Evolutionary conservation across 495 filamentous ascomycete genomes (phyloP).

Genomic region (Xylaria scruposa): DNA sequence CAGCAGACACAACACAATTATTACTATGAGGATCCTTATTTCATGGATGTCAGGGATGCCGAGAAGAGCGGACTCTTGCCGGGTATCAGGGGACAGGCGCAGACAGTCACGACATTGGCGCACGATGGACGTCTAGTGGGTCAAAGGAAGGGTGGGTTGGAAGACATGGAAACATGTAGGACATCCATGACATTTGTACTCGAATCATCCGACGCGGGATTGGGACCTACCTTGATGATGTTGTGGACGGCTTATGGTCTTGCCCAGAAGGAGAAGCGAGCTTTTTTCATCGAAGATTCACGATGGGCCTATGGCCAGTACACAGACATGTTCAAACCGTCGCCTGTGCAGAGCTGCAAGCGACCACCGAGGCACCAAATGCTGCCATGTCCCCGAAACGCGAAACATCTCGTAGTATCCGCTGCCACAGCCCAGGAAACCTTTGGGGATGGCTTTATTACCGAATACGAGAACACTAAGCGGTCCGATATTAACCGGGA

Average conservation of each 20-base stretch:
- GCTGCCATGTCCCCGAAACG: slow-evolving; percentile 72
- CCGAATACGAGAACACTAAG: slow-evolving; percentile 53
- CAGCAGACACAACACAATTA: slow-evolving; percentile 56
- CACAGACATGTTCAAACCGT: slow-evolving; percentile 67
- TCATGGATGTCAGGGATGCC: slow-evolving; percentile 71
- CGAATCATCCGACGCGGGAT: slow-evolving; percentile 68
- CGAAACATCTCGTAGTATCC: slow-evolving; percentile 72
- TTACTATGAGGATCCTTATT: slow-evolving; percentile 65
- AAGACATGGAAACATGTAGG: slow-evolving; percentile 61
- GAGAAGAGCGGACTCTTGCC: slow-evolving; percentile 63
- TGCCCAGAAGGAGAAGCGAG: slow-evolving; percentile 68
- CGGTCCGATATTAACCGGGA: slow-evolving; percentile 57
- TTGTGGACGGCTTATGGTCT: slow-evolving; percentile 80
- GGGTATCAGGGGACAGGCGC: slow-evolving; percentile 36
- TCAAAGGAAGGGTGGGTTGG: slow-evolving; percentile 41
- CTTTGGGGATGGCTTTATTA: slow-evolving; percentile 64
- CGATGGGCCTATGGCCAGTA: slow-evolving; percentile 79
- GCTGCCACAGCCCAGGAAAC: slow-evolving; percentile 61
- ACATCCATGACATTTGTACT: slow-evolving; percentile 73
- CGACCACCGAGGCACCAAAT: slow-evolving; percentile 67
- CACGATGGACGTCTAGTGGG: slow-evolving; percentile 45
- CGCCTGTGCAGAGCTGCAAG: slow-evolving; percentile 61
- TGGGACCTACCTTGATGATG: slow-evolving; percentile 72
- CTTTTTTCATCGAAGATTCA: slow-evolving; percentile 79
- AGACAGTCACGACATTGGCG: slow-evolving; percentile 36